A percentile compares a stretch with the other conserved stretches of the same genome.
Conservation (phyloP, 345 rosid genomes). For the Salix purpurea region DNA sequence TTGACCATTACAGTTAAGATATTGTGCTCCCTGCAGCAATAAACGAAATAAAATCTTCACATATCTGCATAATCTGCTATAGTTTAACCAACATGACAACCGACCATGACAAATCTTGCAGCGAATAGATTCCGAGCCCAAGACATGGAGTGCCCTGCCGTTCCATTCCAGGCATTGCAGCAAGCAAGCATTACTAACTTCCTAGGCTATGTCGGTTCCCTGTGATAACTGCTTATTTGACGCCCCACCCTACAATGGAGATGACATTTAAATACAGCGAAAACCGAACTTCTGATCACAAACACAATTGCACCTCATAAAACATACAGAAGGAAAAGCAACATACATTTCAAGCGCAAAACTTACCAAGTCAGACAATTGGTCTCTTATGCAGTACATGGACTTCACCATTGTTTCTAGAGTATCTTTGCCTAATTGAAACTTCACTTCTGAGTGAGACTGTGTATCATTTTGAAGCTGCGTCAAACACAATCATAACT, state of each 20-base stretch:
- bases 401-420: slow-evolving; percentile 40
- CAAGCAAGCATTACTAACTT: background rate
- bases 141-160: background rate
- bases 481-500: background rate
- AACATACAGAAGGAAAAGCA: background rate
- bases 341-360: slow-evolving; percentile 4
- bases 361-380: slow-evolving; percentile 39
- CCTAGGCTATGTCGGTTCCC: slow-evolving; percentile 11
- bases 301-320: background rate
- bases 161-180: background rate
- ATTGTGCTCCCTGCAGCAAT: background rate
- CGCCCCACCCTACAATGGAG: slow-evolving; percentile 14
- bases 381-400: slow-evolving; percentile 44
- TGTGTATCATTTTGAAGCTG: slow-evolving; percentile 54
- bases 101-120: background rate
- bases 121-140: background rate
- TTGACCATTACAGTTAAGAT: background rate
- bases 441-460: slow-evolving; percentile 38
- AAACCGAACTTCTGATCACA: background rate
- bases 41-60: no score
- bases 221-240: slow-evolving; percentile 14
- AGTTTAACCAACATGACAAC: background rate
- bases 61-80: background rate
- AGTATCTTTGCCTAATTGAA: slow-evolving; percentile 43
- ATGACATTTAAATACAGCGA: background rate